Evolutionary conservation across 768 basidiomycete species (phyloP), one percentile per base, ranked within the genome.

Genomic region (Inosperma sp.): DNA sequence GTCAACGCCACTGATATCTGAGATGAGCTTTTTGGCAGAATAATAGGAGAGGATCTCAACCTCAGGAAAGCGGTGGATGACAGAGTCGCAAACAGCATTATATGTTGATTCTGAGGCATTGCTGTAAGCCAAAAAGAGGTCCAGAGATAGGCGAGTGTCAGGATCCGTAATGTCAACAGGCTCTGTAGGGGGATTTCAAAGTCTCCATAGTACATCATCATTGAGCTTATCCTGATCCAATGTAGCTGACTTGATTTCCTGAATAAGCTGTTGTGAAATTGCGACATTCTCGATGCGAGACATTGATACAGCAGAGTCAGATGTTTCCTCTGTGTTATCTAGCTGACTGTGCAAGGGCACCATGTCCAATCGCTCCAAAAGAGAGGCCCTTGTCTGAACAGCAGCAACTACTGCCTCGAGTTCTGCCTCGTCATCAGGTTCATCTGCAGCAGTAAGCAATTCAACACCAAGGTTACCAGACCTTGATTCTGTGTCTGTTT

Each of bases 1-100:
- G 5, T 57, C 39, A 5, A 76, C 45, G 1, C 72, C 66, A 9
- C 56, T 71, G 17, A 63, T 30, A 3, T 65, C 44, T 1, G 46
- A 31, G 1, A 47, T 10, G 9, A 47, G 21, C 14, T 47, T 47
- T 14, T 34, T 47, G 5, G 31, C 33, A n/a, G 31, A 33, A 21
- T 47, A 25, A n/a, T 33, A 34, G 6, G 46, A 47, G 2, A 35
- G 16, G 3, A 47, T 2, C 4, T 23, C 31, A 2, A 12, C 7
- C 4, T 31, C 2, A 23, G 46, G 46, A 47, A 10, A 35, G 2
- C 26, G 29, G 7, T 21, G 46, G 3, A 9, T 6, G 21, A 47
- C 3, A 3, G 46, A 16, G 1, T 3, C 17, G 30, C 46, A 31
- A 23, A 34, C 46, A 7, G 33, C 46, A 7, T 19, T 13, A 23